Evolutionary conservation across 169 alveolate genomes (phyloP), one percentile per base, ranked within the genome.

Genomic region (Eimeria praecox): DNA sequence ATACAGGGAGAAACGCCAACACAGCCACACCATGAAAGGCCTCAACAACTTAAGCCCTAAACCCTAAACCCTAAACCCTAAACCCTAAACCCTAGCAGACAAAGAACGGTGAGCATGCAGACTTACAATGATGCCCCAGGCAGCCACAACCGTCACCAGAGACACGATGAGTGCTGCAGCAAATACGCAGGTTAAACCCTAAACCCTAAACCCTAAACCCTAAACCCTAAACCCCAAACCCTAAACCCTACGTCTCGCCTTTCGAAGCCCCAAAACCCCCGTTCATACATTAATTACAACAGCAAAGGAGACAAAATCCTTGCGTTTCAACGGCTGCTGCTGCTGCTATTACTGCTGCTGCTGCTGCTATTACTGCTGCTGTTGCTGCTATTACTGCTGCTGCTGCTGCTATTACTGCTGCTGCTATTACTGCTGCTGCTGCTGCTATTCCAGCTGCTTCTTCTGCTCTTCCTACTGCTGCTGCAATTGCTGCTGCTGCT

Each of bases 71-170:
- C 27, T 2, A 59, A 59, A 59, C 69, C 20, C 69, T 59, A 59
- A 59, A 59, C 69, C 69, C 69, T 59, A 59, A 59, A 4, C 69
- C 69, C 30, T 0, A 14, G 5, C 69, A 59, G 69, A 59, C n/a
- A 18, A 22, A 59, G 69, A n/a, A 59, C n/a, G 69, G 69, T 22
- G 8, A 22, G 33, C 14, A 35, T n/a, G 90, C 10, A 82, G 42
- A 82, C 90, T 38, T 52, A 82, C 90, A 24, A 82, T 46, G 56
- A 82, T 82, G 2, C 90, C 90, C 90, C 90, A 82, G 24, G 90
- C 90, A 38, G 90, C 90, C 73, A 82, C 90, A 12, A 82, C 54
- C 30, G 71, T 82, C 66, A 52, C 33, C 3, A 82, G 90, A 10
- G 90, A 82, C 35, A 52, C 90, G 44, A 82, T 35, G 71, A 52